phyloP scores from a whole-genome alignment of 306 rosid species.

The Prunus dulcis region DNA sequence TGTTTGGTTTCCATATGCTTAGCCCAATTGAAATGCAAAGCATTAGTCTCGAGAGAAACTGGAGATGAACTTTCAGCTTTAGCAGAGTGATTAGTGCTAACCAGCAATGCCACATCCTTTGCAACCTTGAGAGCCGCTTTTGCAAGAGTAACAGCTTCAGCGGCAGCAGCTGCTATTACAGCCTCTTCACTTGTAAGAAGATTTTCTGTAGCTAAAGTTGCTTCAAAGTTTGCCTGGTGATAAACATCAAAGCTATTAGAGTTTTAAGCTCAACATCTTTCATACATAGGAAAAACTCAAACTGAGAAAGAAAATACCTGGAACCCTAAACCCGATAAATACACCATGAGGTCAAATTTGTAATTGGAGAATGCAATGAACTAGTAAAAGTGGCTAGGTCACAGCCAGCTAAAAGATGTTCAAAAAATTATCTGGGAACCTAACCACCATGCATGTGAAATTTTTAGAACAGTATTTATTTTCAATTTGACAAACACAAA shows the following conservation, averaged over 20 bases:
- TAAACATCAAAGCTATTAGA: conserved; percentile 25
- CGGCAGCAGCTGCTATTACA: conserved; percentile 80
- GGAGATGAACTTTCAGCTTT: conserved; percentile 28
- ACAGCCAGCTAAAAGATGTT: not conserved
- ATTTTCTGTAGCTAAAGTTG: conserved; percentile 63
- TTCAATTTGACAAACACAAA: not conserved
- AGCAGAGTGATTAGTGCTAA: conserved; percentile 31
- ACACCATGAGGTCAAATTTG: not conserved
- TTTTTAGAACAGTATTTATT: not conserved
- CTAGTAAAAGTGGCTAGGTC: not conserved
- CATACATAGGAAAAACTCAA: not conserved
- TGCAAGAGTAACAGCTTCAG: conserved; percentile 91
- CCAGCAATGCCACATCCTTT: conserved; percentile 62
- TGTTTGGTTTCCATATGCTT: conserved; percentile 47
- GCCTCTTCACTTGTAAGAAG: conserved; percentile 84
- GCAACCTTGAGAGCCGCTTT: conserved; percentile 88
- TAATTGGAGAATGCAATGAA: not conserved
- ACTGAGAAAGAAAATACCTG: not conserved
- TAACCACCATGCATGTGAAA: conserved; percentile 1
- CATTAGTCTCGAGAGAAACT: conserved; percentile 35
- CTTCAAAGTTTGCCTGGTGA: conserved; percentile 53
- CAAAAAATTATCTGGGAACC: not conserved
- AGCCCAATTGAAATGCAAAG: conserved; percentile 55
- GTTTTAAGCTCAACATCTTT: not conserved
- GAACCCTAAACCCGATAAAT: not conserved